Evolutionary conservation across 306 rosid species (phyloP).

Genomic region (Medicago arabica): DNA sequence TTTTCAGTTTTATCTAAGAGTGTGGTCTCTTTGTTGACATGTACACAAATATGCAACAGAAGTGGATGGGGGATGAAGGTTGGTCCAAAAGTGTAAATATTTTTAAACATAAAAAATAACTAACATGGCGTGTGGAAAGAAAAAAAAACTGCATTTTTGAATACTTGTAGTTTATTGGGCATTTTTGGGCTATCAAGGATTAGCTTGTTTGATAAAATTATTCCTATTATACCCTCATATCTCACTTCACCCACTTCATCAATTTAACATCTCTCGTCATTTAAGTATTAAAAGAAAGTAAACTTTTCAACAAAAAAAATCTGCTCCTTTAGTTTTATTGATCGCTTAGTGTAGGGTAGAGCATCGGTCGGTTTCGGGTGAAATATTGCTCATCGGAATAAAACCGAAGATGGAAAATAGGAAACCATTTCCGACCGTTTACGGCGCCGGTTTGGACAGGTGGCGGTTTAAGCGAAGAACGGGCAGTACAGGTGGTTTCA

Average conservation of each 20-base stretch:
- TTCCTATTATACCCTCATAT: neutral
- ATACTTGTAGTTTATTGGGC: neutral
- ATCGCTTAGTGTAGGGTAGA: neutral
- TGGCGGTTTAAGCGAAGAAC: too few species aligned
- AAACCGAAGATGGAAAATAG: too few species aligned
- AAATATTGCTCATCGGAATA: too few species aligned
- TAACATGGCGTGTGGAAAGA: neutral
- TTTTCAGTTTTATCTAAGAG: neutral
- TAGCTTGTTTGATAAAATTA: neutral
- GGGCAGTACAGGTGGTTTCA: too few species aligned
- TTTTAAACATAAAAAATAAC: neutral
- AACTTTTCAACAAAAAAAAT: neutral
- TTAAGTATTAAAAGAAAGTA: neutral
- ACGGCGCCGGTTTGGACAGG: too few species aligned
- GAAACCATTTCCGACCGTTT: too few species aligned
- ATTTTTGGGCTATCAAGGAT: neutral
- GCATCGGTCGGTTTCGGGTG: too few species aligned
- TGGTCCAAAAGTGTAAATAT: neutral
- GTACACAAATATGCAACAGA: neutral
- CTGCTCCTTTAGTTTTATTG: neutral
- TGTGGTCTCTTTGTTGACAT: conserved; percentile 3
- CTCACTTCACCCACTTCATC: neutral
- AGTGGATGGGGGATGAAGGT: neutral
- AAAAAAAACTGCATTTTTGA: neutral
- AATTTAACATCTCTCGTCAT: neutral